Conservation (phyloP, 2,329 filamentous ascomycete genomes). For the Scortechinia acanthostroma region DNA sequence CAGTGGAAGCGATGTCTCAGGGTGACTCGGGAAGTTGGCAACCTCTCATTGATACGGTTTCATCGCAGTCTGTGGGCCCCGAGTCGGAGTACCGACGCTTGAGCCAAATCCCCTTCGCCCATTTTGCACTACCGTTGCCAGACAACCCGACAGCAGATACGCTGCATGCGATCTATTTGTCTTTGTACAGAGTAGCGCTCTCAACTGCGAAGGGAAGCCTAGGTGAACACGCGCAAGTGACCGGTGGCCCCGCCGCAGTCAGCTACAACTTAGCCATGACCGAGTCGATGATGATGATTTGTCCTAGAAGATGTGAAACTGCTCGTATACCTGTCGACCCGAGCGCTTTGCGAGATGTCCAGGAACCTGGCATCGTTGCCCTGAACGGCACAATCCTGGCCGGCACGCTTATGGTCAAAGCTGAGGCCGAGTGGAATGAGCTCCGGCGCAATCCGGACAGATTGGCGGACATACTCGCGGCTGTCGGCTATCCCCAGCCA, state of each 20-base stretch:
- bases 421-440: constrained; percentile 39
- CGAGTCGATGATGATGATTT: constrained; percentile 39
- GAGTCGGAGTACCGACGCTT: not conserved
- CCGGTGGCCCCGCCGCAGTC: constrained; percentile 30
- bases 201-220: constrained; percentile 11
- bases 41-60: not conserved
- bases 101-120: constrained; percentile 32
- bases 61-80: not conserved
- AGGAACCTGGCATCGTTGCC: constrained; percentile 30
- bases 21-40: constrained; percentile 22
- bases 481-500: not conserved
- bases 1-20: constrained; percentile 28
- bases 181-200: constrained; percentile 28
- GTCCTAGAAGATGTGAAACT: constrained; percentile 36
- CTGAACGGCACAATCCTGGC: constrained; percentile 49
- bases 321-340: constrained; percentile 25
- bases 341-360: constrained; percentile 17
- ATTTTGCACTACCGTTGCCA: constrained; percentile 33
- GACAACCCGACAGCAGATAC: constrained; percentile 23
- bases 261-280: constrained; percentile 55
- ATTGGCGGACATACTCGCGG: not conserved
- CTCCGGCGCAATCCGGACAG: constrained; percentile 24
- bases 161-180: constrained; percentile 20
- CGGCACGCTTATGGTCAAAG: constrained; percentile 51
- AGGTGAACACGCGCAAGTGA: constrained; percentile 6